Evolutionary conservation across 257 asterid species (phyloP).

Genomic region (Osmanthus fragrans): DNA sequence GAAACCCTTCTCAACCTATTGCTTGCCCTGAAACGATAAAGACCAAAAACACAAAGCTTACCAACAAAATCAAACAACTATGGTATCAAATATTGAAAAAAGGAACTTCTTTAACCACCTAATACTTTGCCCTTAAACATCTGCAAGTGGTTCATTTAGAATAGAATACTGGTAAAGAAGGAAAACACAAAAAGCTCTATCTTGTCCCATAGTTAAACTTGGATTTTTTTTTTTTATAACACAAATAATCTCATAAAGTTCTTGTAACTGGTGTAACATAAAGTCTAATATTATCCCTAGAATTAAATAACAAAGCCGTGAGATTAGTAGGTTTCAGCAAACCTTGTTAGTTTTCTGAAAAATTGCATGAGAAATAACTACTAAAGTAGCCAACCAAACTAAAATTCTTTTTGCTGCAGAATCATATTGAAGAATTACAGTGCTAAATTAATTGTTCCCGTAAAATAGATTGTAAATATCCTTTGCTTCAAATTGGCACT

Average conservation of each 20-base stretch:
- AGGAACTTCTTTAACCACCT: slow-evolving; percentile 7
- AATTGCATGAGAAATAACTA: not conserved
- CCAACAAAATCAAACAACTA: slow-evolving; percentile 4
- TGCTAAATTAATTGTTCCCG: no score
- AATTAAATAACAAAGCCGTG: not conserved
- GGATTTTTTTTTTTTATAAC: not conserved
- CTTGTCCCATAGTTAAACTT: not conserved
- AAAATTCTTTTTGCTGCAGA: not conserved
- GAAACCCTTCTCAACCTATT: slow-evolving; percentile 47
- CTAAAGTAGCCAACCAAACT: slow-evolving; percentile 3
- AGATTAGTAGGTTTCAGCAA: not conserved
- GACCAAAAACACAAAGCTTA: slow-evolving; percentile 13
- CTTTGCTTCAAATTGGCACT: not conserved
- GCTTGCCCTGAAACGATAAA: slow-evolving; percentile 50
- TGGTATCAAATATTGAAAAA: not conserved
- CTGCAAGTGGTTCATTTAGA: slow-evolving; percentile 1
- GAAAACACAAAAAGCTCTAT: not conserved
- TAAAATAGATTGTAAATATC: no score
- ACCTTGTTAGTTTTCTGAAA: slow-evolving; percentile 2
- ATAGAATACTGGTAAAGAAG: not conserved
- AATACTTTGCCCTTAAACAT: not conserved
- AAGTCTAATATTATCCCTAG: not conserved
- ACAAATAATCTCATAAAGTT: not conserved
- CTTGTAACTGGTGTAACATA: not conserved
- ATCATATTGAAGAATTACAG: not conserved